Percentiles rank a stretch among this genome's conserved stretches.
Evolutionary conservation across 106 monocot genomes (phyloP).

Genomic region (Cymbidium sinense): DNA sequence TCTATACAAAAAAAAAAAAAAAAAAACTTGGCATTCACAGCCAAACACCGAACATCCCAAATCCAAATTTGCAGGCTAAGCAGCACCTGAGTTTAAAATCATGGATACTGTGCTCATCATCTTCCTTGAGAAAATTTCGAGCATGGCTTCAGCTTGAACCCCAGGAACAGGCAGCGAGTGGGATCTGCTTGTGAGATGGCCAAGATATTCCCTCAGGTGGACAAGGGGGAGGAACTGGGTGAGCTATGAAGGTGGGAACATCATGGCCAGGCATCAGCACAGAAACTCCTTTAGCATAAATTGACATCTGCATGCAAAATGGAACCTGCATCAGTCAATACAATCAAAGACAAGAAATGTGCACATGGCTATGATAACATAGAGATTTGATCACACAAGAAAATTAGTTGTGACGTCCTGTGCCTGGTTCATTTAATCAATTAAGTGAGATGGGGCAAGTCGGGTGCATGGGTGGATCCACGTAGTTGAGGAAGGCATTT

Average conservation of each 20-base stretch:
- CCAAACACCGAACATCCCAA: not conserved
- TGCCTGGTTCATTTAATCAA: too few relatives aligned
- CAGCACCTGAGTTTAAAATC: not conserved
- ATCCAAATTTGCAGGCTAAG: not conserved
- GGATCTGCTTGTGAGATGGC: constrained; percentile 24
- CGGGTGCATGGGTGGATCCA: too few relatives aligned
- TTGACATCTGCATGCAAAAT: constrained; percentile 28
- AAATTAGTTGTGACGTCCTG: too few relatives aligned
- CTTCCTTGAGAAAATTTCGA: not conserved
- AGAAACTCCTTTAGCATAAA: constrained; percentile 44
- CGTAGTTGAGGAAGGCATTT: too few relatives aligned
- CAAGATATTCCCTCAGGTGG: constrained; percentile 35
- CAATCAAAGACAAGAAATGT: not conserved
- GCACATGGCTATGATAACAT: not conserved
- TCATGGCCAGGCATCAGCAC: constrained; percentile 48
- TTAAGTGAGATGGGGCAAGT: too few relatives aligned
- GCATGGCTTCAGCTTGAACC: constrained; percentile 9
- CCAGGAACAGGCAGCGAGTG: not conserved
- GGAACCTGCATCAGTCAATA: not conserved
- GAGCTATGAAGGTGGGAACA: constrained; percentile 42
- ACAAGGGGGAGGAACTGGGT: constrained; percentile 35
- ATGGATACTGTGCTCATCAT: too few relatives aligned
- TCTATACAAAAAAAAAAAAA: not conserved
- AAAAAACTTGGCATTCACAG: not conserved
- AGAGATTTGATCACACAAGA: too few relatives aligned